Evolutionary conservation across 2,329 filamentous ascomycete genomes (phyloP).

Genomic region (Calonectria pauciramosa): DNA sequence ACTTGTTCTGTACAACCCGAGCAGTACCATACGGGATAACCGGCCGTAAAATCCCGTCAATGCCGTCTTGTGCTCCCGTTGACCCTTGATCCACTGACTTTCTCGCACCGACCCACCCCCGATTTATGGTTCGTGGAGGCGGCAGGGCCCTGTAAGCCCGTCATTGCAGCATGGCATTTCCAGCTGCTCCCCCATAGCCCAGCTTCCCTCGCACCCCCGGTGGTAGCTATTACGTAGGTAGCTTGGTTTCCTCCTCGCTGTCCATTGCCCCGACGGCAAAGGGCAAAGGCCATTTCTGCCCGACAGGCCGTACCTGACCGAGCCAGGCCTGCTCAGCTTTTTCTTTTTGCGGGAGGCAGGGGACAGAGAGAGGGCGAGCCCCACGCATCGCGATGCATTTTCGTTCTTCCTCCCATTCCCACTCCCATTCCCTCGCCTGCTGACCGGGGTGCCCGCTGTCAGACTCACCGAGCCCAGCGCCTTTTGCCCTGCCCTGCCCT

Average conservation of each 20-base stretch:
- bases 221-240: constrained; percentile 5
- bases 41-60: constrained; percentile 16
- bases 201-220: background rate
- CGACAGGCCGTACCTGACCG: background rate
- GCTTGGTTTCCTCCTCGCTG: background rate
- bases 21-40: background rate
- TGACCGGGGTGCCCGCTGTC: constrained; percentile 22
- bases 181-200: background rate
- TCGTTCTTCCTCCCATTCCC: background rate
- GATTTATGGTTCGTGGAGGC: constrained; percentile 25
- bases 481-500: constrained; percentile 1
- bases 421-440: background rate
- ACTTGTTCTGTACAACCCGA: background rate
- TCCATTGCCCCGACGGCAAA: constrained; percentile 17
- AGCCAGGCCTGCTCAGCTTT: background rate
- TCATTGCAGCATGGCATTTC: constrained; percentile 1
- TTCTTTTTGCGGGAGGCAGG: background rate
- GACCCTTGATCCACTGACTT: background rate
- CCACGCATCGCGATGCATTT: background rate
- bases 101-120: constrained; percentile 34
- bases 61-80: background rate
- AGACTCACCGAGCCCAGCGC: constrained; percentile 33
- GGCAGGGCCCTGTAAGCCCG: constrained; percentile 22
- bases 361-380: background rate
- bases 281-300: constrained; percentile 2